Percentiles rank a stretch among this genome's conserved stretches.
phyloP scores from a whole-genome alignment of 2,329 filamentous ascomycete species.

The Parastagonospora avenae region DNA sequence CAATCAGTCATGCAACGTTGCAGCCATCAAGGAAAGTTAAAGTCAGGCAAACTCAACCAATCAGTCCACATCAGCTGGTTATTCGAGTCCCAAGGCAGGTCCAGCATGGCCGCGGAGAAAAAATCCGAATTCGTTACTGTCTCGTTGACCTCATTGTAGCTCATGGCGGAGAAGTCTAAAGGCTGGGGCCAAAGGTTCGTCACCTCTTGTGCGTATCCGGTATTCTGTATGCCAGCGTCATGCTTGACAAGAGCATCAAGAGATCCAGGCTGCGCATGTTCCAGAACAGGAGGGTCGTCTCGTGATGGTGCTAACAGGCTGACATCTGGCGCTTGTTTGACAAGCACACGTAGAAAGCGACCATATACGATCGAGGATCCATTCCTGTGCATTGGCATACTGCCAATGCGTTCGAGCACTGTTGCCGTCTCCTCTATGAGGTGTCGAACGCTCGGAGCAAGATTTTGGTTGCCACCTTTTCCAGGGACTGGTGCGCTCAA shows the following conservation, averaged over 20 bases:
- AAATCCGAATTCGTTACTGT: conserved; percentile 68
- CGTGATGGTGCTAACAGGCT: background rate
- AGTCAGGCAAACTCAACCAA: conserved; percentile 42
- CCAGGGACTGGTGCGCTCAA: conserved; percentile 34
- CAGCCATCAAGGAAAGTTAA: conserved; percentile 27
- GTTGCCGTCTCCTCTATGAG: conserved; percentile 68
- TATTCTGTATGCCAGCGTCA: too few relatives aligned
- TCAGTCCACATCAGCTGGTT: conserved; percentile 40
- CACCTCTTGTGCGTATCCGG: conserved; percentile 15
- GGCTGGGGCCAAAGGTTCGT: conserved; percentile 28
- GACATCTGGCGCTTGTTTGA: conserved; percentile 31
- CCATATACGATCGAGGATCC: conserved; percentile 68
- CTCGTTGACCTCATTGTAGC: conserved; percentile 70
- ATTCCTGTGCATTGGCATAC: conserved; percentile 67
- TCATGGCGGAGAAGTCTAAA: conserved; percentile 71
- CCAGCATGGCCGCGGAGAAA: conserved; percentile 61
- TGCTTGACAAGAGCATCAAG: background rate
- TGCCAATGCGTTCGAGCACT: conserved; percentile 71
- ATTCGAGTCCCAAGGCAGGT: conserved; percentile 63
- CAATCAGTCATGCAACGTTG: too few relatives aligned
- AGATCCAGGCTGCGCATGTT: background rate
- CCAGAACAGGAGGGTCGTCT: background rate
- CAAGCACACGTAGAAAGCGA: conserved; percentile 57
- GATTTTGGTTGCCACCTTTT: conserved; percentile 28
- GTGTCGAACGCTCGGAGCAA: conserved; percentile 42